Percentiles rank a stretch among this genome's conserved stretches.
These are phyloP conservation scores for Cavenderia fasciculata DNA, from an alignment of 78 protist genomes.

Conservation along the genomic window DNA sequence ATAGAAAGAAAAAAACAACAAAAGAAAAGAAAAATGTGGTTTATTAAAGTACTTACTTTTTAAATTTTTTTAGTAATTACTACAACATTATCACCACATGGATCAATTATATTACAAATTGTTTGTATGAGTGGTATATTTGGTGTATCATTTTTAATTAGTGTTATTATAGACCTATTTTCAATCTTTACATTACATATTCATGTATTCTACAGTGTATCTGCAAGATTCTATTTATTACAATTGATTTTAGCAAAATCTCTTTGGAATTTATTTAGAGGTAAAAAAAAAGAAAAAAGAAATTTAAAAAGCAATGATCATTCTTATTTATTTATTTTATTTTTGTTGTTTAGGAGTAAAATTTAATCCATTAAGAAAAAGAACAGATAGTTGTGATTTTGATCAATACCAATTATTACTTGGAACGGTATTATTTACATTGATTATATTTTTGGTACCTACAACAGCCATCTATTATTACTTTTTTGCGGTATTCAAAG, in stretches of 20 bases:
- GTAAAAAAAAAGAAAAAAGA: not conserved
- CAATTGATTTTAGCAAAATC: constrained; percentile 63
- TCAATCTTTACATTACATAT: constrained; percentile 77
- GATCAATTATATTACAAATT: constrained; percentile 10
- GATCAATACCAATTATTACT: constrained; percentile 77
- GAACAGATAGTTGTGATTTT: constrained; percentile 81
- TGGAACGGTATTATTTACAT: constrained; percentile 83
- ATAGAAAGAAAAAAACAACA: no score
- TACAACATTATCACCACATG: constrained; percentile 44
- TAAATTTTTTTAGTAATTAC: constrained; percentile 21
- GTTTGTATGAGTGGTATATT: constrained; percentile 65
- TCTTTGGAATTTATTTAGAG: constrained; percentile 80
- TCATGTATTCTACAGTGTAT: constrained; percentile 56
- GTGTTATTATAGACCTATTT: constrained; percentile 66
- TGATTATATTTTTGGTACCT: constrained; percentile 79
- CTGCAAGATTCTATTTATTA: constrained; percentile 67
- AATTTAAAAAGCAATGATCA: not conserved
- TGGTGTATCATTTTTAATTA: constrained; percentile 65
- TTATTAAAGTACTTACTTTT: no score
- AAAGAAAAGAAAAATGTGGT: no score
- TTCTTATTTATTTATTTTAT: not conserved
- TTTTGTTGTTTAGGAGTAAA: constrained; percentile 12
- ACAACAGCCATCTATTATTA: constrained; percentile 77
- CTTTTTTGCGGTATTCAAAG: constrained; percentile 51
- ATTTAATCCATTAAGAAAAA: constrained; percentile 70